Conservation (phyloP, 139 green algal genomes). For the Mychonastes homosphaera region DNA sequence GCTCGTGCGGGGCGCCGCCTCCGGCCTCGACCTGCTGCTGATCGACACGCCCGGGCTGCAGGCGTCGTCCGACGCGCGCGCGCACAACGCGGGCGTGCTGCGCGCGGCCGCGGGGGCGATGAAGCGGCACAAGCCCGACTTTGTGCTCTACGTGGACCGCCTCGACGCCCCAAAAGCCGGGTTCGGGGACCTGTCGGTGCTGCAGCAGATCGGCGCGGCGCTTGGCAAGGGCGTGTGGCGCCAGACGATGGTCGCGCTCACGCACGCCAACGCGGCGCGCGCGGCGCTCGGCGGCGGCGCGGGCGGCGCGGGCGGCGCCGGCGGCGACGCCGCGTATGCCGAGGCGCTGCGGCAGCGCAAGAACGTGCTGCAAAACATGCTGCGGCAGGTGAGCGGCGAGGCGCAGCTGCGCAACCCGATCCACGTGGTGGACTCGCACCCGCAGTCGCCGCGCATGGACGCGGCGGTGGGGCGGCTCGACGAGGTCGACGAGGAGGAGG, state of each 20-base stretch:
- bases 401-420: conserved; percentile 38
- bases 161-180: conserved; percentile 31
- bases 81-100: conserved; percentile 31
- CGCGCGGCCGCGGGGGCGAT: conserved; percentile 20
- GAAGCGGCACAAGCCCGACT: conserved; percentile 38
- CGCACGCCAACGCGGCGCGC: conserved; percentile 34
- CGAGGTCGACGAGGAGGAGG: no score
- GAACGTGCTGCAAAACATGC: conserved; percentile 24
- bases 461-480: neutral
- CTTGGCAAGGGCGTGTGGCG: conserved; percentile 40
- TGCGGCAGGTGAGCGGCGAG: conserved; percentile 13
- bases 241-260: conserved; percentile 43
- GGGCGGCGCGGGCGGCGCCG: no score
- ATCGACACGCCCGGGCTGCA: conserved; percentile 49
- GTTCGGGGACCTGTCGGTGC: conserved; percentile 39
- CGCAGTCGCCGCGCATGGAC: neutral
- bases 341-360: conserved; percentile 8
- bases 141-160: conserved; percentile 47
- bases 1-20: conserved; percentile 21
- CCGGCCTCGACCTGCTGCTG: conserved; percentile 22
- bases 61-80: conserved; percentile 13
- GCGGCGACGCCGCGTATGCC: neutral
- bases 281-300: neutral
- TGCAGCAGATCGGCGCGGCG: conserved; percentile 28
- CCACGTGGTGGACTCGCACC: conserved; percentile 39